Percentiles rank a stretch among this genome's conserved stretches.
These are phyloP conservation scores for Inosperma sp. DNA, from an alignment of 768 basidiomycete species.

Conservation along the genomic window DNA sequence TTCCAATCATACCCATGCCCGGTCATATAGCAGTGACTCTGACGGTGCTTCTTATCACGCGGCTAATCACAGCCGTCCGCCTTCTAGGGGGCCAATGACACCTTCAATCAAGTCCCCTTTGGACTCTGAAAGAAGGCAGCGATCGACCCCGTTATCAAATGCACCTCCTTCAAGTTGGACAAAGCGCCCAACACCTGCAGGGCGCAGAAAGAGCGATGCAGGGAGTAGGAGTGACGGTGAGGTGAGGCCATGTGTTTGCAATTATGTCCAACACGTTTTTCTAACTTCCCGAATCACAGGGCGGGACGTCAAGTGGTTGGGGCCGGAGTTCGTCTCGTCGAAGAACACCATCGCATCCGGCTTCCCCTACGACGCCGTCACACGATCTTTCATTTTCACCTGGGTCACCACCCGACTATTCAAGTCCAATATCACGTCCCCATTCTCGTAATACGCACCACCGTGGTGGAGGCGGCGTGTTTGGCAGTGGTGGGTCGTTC, in stretches of 20 bases:
- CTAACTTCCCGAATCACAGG: conserved; percentile 7
- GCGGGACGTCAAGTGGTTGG: conserved; percentile 39
- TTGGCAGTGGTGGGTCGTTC: conserved; percentile 33
- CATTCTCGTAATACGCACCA: conserved; percentile 47
- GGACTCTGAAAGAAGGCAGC: conserved; percentile 64
- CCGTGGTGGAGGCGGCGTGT: conserved; percentile 35
- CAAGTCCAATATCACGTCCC: conserved; percentile 46
- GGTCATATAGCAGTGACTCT: conserved; percentile 59
- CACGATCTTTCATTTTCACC: conserved; percentile 21
- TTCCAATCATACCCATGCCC: conserved; percentile 19
- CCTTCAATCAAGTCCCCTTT: conserved; percentile 57
- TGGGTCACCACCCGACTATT: conserved; percentile 21
- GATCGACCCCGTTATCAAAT: conserved; percentile 57
- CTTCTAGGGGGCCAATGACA: conserved; percentile 51
- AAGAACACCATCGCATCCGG: conserved; percentile 72
- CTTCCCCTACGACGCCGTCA: conserved; percentile 41
- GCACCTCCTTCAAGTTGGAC: conserved; percentile 74
- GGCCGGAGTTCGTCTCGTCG: conserved; percentile 40
- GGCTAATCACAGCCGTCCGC: conserved; percentile 42
- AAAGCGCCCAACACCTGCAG: conserved; percentile 62
- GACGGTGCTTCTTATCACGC: conserved; percentile 37
- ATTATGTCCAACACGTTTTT: conserved; percentile 8
- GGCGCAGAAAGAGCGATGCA: conserved; percentile 69
- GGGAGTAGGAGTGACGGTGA: conserved; percentile 76
- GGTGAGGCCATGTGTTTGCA: conserved; percentile 36